Percentiles rank a stretch among this genome's conserved stretches.
Conservation (phyloP, 352 stramenopile genomes). For the Phytophthora chlamydospora region DNA sequence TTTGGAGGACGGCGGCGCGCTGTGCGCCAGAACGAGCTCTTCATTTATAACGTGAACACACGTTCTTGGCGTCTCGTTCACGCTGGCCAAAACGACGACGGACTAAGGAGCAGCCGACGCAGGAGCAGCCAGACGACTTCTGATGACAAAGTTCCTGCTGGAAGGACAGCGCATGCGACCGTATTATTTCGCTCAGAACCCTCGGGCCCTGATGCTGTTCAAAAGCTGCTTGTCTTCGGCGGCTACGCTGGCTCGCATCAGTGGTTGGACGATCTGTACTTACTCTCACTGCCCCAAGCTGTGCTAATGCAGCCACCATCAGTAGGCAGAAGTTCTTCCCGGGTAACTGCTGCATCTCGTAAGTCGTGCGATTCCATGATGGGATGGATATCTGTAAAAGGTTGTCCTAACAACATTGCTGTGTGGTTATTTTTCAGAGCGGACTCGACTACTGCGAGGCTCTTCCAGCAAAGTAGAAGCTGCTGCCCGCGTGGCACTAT, state of each 20-base stretch:
- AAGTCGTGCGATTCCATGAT: slow-evolving; percentile 9
- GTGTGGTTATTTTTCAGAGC: slow-evolving; percentile 23
- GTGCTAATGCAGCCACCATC: slow-evolving; percentile 24
- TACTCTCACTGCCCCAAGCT: slow-evolving; percentile 43
- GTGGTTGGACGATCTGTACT: slow-evolving; percentile 73
- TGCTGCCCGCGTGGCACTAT: slow-evolving; percentile 28
- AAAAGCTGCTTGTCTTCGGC: slow-evolving; percentile 67
- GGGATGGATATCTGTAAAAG: slow-evolving; percentile 9
- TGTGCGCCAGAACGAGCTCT: slow-evolving; percentile 61
- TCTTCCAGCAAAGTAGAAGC: slow-evolving; percentile 8
- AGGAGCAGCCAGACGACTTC: slow-evolving; percentile 5
- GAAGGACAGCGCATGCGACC: slow-evolving; percentile 53
- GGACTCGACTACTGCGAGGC: slow-evolving; percentile 10
- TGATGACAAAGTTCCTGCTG: slow-evolving; percentile 24
- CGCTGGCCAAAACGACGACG: slow-evolving; percentile 5
- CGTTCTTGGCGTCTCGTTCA: slow-evolving; percentile 41
- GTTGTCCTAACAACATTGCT: background rate
- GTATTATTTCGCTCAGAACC: slow-evolving; percentile 43
- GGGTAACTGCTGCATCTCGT: slow-evolving; percentile 28
- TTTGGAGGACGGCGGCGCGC: slow-evolving; percentile 61
- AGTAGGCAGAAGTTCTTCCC: slow-evolving; percentile 22
- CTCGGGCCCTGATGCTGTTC: slow-evolving; percentile 19
- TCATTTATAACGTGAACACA: slow-evolving; percentile 49
- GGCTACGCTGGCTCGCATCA: slow-evolving; percentile 63
- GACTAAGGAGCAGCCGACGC: slow-evolving; percentile 5